Evolutionary conservation across 495 filamentous ascomycete genomes (phyloP), one percentile per base, ranked within the genome.

Genomic region (Podospora pseudoanserina): DNA sequence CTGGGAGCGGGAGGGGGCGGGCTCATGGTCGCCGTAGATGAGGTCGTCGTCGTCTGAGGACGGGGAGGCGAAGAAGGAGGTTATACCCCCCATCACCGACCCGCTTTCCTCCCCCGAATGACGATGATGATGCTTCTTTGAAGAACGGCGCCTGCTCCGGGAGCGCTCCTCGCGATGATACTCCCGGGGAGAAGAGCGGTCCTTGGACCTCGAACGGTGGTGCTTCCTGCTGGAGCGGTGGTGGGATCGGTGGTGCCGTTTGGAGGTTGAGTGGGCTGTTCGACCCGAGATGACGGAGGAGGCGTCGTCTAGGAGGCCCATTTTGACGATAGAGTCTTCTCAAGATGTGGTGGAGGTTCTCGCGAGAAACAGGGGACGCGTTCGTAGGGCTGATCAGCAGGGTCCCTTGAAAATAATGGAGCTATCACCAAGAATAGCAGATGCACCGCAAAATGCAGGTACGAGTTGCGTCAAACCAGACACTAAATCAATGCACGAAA

Each of bases 271-370:
- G 69, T 74, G 77, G 61, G 79, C 75, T 53, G 74, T 78, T 53
- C 76, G 75, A 65, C 67, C 72, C 58, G 81, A 83, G 55, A 82
- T 65, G 65, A 79, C 74, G 19, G 78, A 79, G 16, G 76, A 77
- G 66, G 75, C 74, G 69, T 83, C 80, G 70, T 81, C 80, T 70
- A 81, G 75, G 65, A 81, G 64, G 53, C 81, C 81, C 81, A 83
- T 83, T 18, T 69, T 70, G 59, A 59, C 49, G 34, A 39, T 39
- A 11, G 61, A 53, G 20, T 26, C 26, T 13, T 16, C 20, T 61
- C 58, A 34, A n/a, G 11, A 39, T 5, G 34, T 39, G 34, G 34
- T 16, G 15, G 9, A 13, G 39, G 9, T 49, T 6, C 6, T 49
- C 15, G 39, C 7, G 39, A 49, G 2, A 16, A 13, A 49, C 39